These are phyloP conservation scores for Ogataea trehaloabstinens DNA, from an alignment of 805 yeast genomes.

Conservation along the genomic window DNA sequence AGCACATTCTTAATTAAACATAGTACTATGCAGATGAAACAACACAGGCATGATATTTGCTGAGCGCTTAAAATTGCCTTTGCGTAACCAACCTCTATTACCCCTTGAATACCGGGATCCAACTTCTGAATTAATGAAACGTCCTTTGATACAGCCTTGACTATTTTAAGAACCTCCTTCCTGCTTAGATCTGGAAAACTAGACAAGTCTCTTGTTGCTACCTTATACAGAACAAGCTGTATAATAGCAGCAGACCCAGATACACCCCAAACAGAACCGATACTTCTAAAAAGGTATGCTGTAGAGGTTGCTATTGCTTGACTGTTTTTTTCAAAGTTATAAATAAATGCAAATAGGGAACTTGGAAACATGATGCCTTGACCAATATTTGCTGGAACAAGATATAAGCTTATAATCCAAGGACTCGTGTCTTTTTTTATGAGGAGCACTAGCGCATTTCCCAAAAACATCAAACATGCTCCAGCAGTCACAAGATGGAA, in stretches of 20 bases:
- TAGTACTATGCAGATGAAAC: constrained; percentile 3
- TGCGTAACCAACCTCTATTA: constrained; percentile 28
- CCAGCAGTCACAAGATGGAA: constrained; percentile 33
- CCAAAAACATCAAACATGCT: constrained; percentile 34
- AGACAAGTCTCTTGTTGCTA: neutral
- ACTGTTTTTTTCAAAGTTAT: constrained; percentile 29
- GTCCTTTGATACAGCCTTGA: constrained; percentile 23
- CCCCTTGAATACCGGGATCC: constrained; percentile 17
- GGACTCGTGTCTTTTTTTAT: constrained; percentile 22
- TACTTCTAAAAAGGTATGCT: constrained; percentile 36
- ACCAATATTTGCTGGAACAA: constrained; percentile 38
- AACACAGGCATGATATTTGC: constrained; percentile 10
- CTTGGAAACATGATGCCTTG: constrained; percentile 40
- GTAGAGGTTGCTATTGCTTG: constrained; percentile 42
- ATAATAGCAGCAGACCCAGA: constrained; percentile 23
- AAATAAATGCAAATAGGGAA: constrained; percentile 36
- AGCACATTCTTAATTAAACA: constrained; percentile 1
- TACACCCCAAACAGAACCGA: constrained; percentile 43
- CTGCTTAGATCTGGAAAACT: constrained; percentile 5
- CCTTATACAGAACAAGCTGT: constrained; percentile 6
- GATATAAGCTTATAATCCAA: constrained; percentile 28
- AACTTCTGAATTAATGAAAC: constrained; percentile 20
- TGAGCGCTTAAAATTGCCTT: constrained; percentile 29
- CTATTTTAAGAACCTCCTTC: constrained; percentile 19
- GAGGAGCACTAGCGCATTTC: constrained; percentile 32